Conservation (phyloP, 2,329 filamentous ascomycete species). For the Phyllosticta capitalensis region DNA sequence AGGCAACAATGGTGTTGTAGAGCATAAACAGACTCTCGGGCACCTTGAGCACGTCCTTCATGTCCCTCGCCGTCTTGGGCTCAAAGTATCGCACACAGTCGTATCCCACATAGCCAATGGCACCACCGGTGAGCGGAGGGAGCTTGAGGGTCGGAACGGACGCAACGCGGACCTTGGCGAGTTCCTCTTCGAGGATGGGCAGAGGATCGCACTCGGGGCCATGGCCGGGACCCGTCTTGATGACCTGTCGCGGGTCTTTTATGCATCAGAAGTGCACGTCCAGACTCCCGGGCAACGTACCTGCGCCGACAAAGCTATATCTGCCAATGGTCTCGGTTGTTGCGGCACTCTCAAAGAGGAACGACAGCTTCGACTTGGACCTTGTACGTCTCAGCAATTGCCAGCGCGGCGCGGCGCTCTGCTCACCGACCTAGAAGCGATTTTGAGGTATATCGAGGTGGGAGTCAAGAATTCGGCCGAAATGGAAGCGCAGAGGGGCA, state of each 20-base stretch:
- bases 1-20: constrained; percentile 86
- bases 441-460: constrained; percentile 88
- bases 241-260: constrained; percentile 58
- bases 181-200: constrained; percentile 69
- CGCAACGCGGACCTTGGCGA: constrained; percentile 69
- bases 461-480: constrained; percentile 90
- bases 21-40: constrained; percentile 97
- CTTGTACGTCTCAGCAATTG: constrained; percentile 21
- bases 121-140: constrained; percentile 81
- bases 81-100: constrained; percentile 98
- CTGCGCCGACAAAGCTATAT: constrained; percentile 90
- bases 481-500: constrained; percentile 76
- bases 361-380: constrained; percentile 67
- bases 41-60: constrained; percentile 80
- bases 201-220: constrained; percentile 78
- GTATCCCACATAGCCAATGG: constrained; percentile 93
- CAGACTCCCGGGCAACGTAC: constrained; percentile 31
- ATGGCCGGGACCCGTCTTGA: constrained; percentile 82
- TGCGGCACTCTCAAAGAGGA: constrained; percentile 91
- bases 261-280: background rate
- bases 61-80: constrained; percentile 80
- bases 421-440: constrained; percentile 58
- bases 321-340: constrained; percentile 84
- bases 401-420: background rate
- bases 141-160: constrained; percentile 73